Evolutionary conservation across 2,329 filamentous ascomycete genomes (phyloP).

Genomic region (Scedosporium minutisporum): DNA sequence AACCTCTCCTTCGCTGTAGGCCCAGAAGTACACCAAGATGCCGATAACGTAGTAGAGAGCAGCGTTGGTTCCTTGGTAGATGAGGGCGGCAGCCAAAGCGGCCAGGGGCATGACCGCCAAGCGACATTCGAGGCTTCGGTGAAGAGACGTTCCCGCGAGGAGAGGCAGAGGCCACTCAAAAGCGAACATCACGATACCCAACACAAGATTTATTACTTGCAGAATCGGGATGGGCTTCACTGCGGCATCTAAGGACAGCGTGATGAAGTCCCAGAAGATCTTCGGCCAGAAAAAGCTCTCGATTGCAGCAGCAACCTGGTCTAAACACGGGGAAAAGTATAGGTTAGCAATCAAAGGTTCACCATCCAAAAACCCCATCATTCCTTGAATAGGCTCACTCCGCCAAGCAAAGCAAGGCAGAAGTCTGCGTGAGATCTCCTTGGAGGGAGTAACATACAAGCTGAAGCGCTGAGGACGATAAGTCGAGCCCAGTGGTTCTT

Average conservation of each 20-base stretch:
- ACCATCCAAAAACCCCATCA: neutral
- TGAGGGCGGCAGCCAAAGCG: conserved; percentile 61
- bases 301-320: conserved; percentile 76
- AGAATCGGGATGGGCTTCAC: conserved; percentile 83
- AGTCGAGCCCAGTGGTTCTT: conserved; percentile 99
- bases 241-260: conserved; percentile 75
- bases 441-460: conserved; percentile 43
- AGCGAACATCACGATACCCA: conserved; percentile 68
- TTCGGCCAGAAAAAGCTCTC: conserved; percentile 97
- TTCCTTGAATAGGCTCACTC: neutral
- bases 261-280: conserved; percentile 95
- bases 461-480: conserved; percentile 76
- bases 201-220: conserved; percentile 79
- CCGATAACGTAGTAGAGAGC: conserved; percentile 87
- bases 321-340: conserved; percentile 30
- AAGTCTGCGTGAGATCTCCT: neutral
- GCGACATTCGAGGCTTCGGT: conserved; percentile 80
- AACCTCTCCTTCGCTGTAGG: conserved; percentile 94
- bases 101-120: conserved; percentile 74
- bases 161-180: conserved; percentile 85
- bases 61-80: conserved; percentile 89
- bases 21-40: conserved; percentile 88
- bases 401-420: neutral
- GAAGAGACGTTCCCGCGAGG: conserved; percentile 66
- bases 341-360: conserved; percentile 1